Evolutionary conservation across 441 rosid genomes (phyloP).

Genomic region (Euphorbia celastroides): DNA sequence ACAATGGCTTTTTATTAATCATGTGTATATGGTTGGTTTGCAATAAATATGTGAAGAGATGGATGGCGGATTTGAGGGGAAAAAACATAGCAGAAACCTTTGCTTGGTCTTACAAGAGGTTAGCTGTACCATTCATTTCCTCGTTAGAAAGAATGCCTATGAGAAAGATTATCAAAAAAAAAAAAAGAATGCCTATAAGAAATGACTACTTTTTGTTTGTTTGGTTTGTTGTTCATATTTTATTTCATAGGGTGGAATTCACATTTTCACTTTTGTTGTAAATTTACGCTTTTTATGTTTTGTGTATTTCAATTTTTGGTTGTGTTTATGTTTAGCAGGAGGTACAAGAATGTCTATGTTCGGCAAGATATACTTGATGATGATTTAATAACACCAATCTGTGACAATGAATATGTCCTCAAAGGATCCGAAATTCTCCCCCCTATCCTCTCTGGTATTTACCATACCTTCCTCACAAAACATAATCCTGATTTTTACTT

Average conservation of each 20-base stretch:
- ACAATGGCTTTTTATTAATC: background rate
- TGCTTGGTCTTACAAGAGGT: conserved; percentile 82
- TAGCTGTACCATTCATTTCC: too few relatives aligned
- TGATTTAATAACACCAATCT: conserved; percentile 69
- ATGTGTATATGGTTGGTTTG: background rate
- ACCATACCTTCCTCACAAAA: too few relatives aligned
- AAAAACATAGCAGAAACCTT: conserved; percentile 58
- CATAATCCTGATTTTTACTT: too few relatives aligned
- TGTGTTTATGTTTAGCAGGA: too few relatives aligned
- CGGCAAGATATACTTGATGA: conserved; percentile 78
- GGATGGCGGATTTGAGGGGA: conserved; percentile 68
- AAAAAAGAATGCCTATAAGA: too few relatives aligned
- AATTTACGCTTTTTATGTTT: background rate
- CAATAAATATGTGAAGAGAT: conserved; percentile 61
- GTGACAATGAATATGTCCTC: conserved; percentile 63
- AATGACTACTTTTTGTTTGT: too few relatives aligned
- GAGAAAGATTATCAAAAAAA: too few relatives aligned
- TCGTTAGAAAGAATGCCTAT: too few relatives aligned
- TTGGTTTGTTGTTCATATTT: too few relatives aligned
- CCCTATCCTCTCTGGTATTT: conserved; percentile 24
- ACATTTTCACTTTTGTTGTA: background rate
- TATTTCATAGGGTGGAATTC: too few relatives aligned
- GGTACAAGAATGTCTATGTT: conserved; percentile 55
- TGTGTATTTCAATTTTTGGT: background rate
- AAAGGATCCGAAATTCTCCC: conserved; percentile 55